Conservation (phyloP, 2,329 filamentous ascomycete genomes). For the Botryotinia convoluta region DNA sequence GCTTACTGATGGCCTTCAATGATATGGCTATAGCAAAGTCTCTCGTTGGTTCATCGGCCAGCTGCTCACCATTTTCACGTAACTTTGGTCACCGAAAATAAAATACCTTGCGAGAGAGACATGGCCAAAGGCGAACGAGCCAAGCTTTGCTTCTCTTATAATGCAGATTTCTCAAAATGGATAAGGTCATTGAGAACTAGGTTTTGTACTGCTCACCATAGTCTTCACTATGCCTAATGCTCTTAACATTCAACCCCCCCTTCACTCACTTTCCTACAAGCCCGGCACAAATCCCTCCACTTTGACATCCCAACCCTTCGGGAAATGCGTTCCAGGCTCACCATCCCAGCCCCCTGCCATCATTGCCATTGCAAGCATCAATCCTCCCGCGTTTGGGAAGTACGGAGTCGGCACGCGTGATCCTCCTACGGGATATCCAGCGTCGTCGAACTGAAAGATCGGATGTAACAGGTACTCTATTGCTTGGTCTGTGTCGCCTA, state of each 20-base stretch:
- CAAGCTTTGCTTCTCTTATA: neutral
- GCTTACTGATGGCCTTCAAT: too few relatives aligned
- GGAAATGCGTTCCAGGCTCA: conserved; percentile 46
- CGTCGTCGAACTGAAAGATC: conserved; percentile 54
- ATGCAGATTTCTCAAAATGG: neutral
- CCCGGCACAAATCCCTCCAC: conserved; percentile 49
- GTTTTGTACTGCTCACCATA: neutral
- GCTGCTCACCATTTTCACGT: too few relatives aligned
- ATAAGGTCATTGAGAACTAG: neutral
- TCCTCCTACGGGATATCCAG: conserved; percentile 54
- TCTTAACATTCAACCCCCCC: conserved; percentile 26
- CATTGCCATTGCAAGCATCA: conserved; percentile 54
- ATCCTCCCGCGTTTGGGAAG: conserved; percentile 50
- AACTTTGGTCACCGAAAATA: too few relatives aligned
- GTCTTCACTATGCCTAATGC: neutral
- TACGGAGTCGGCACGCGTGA: conserved; percentile 55
- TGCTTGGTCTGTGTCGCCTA: conserved; percentile 45
- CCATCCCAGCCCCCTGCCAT: conserved; percentile 57
- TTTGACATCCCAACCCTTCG: conserved; percentile 47
- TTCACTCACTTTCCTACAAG: conserved; percentile 59
- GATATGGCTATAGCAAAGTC: too few relatives aligned
- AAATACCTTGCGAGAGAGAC: too few relatives aligned
- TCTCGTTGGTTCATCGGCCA: too few relatives aligned
- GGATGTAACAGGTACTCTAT: conserved; percentile 47
- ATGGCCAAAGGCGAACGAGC: neutral